Percentiles rank a stretch among this genome's conserved stretches.
These are phyloP conservation scores for Platanus orientalis DNA, from an alignment of 164 flowering plant species.

Conservation along the genomic window DNA sequence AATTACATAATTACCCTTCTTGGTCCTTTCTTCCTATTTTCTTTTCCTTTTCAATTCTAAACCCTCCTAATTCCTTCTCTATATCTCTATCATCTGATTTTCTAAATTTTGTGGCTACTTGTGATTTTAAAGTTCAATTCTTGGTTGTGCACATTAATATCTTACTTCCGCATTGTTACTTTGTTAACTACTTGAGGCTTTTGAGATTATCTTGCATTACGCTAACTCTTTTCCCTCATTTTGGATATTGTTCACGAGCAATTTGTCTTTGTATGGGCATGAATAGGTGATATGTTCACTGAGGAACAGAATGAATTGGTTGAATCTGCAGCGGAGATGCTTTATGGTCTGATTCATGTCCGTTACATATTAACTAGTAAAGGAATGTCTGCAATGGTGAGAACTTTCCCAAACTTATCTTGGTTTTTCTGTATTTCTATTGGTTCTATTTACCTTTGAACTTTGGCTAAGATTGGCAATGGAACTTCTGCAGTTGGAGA, in stretches of 20 bases:
- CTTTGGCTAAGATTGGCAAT: constrained; percentile 6
- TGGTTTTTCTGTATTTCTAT: background rate
- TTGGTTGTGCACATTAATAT: too few relatives aligned
- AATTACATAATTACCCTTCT: too few relatives aligned
- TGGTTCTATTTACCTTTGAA: background rate
- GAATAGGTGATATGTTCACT: constrained; percentile 61
- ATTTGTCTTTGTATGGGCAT: constrained; percentile 13
- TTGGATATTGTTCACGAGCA: background rate
- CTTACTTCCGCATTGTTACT: too few relatives aligned
- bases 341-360: constrained; percentile 77
- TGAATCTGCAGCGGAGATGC: constrained; percentile 87
- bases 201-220: too few relatives aligned
- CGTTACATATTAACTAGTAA: constrained; percentile 75
- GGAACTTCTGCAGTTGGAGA: constrained; percentile 55
- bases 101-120: too few relatives aligned
- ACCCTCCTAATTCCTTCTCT: too few relatives aligned
- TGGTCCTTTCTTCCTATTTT: too few relatives aligned
- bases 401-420: constrained; percentile 8
- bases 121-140: too few relatives aligned
- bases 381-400: constrained; percentile 86
- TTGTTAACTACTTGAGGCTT: too few relatives aligned
- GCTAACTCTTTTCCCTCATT: background rate
- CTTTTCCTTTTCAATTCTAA: too few relatives aligned
- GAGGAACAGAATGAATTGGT: constrained; percentile 81
- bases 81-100: too few relatives aligned